Evolutionary conservation across 371 early-diverging fungal genomes (phyloP).

Genomic region (Dichotomocladium elegans): DNA sequence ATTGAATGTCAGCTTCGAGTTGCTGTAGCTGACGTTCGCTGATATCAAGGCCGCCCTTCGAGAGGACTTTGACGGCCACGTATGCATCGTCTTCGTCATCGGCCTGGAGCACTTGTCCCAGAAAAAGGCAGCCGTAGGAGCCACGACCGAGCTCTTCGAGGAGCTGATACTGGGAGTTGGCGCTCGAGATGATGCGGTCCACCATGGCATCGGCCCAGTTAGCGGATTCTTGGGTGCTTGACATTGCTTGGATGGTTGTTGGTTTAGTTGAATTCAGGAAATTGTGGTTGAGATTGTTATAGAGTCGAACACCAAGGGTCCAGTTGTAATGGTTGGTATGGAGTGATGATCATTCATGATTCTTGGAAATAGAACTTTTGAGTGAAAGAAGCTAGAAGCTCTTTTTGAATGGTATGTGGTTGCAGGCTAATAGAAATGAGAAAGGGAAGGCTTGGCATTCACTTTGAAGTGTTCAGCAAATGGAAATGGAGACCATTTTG

Average conservation of each 20-base stretch:
- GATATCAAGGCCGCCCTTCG: slow-evolving; percentile 55
- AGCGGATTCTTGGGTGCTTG: slow-evolving; percentile 4
- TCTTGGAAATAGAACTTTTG: no score
- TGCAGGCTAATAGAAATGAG: no score
- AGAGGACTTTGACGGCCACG: slow-evolving; percentile 66
- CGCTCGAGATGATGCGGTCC: slow-evolving; percentile 16
- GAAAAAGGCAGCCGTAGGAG: slow-evolving; percentile 53
- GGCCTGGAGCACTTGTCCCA: slow-evolving; percentile 42
- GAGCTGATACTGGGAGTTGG: slow-evolving; percentile 43
- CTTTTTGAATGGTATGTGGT: no score
- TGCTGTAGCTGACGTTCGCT: slow-evolving; percentile 59
- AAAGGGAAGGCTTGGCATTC: no score
- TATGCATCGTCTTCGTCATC: slow-evolving; percentile 17
- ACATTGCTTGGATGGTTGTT: background rate
- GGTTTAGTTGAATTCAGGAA: background rate
- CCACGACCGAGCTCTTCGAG: slow-evolving; percentile 54
- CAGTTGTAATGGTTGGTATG: no score
- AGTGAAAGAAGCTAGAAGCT: no score
- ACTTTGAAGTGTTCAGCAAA: no score
- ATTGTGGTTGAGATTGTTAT: background rate
- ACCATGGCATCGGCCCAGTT: slow-evolving; percentile 30
- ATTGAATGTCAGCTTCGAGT: slow-evolving; percentile 71
- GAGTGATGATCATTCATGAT: no score
- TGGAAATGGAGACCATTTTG: no score
- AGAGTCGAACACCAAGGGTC: background rate